Evolutionary conservation across 1,284 basidiomycete genomes (phyloP).

Genomic region (Cutaneotrichosporon sp.): DNA sequence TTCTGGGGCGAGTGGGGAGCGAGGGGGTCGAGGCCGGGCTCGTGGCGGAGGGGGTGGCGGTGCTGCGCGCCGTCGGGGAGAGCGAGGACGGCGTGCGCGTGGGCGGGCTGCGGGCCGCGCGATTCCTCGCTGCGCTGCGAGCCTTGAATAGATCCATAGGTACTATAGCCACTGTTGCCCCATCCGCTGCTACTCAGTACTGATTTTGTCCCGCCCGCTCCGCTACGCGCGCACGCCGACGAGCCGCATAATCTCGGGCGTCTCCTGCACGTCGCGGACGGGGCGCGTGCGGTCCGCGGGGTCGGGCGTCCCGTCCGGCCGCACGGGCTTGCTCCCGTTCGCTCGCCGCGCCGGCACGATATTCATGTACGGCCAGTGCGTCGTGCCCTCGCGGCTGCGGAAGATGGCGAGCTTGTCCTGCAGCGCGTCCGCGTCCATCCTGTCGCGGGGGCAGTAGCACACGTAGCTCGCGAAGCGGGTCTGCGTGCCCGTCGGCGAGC

Average conservation of each 20-base stretch:
- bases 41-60: too few relatives aligned
- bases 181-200: too few relatives aligned
- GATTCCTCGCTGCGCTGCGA: too few relatives aligned
- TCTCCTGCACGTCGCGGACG: slow-evolving; percentile 22
- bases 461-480: slow-evolving; percentile 34
- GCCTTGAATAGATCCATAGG: too few relatives aligned
- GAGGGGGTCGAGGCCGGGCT: too few relatives aligned
- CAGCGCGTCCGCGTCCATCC: too few relatives aligned
- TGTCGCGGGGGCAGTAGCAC: slow-evolving; percentile 28
- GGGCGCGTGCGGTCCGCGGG: slow-evolving; percentile 25
- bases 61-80: too few relatives aligned
- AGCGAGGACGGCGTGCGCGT: too few relatives aligned
- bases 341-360: slow-evolving; percentile 21
- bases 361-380: slow-evolving; percentile 33
- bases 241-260: slow-evolving; percentile 21
- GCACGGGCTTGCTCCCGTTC: slow-evolving; percentile 3
- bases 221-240: slow-evolving; percentile 20
- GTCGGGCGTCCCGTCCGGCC: slow-evolving; percentile 27
- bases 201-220: too few relatives aligned
- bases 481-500: slow-evolving; percentile 27
- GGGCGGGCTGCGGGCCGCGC: too few relatives aligned
- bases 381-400: slow-evolving; percentile 28
- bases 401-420: slow-evolving; percentile 27
- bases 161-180: too few relatives aligned
- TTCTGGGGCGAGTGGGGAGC: too few relatives aligned